phyloP scores from a whole-genome alignment of 139 green algal species.

The Bryopsis sp. region DNA sequence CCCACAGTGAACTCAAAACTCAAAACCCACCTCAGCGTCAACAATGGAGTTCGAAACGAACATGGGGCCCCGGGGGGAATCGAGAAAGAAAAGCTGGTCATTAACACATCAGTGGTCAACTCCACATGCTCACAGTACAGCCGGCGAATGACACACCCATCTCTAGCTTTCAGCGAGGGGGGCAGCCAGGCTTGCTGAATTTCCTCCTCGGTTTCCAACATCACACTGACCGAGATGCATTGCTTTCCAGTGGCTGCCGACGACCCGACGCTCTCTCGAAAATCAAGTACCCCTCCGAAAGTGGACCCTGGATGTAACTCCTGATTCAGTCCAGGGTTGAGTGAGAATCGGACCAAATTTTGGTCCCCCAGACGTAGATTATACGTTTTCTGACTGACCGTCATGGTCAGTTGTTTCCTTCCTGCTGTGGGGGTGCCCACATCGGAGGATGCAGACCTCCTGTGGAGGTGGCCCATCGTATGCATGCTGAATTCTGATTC shows the following conservation, averaged over 20 bases:
- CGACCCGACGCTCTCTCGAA: slow-evolving; percentile 26
- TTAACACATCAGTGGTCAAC: slow-evolving; percentile 44
- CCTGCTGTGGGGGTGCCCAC: not conserved
- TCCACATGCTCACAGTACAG: slow-evolving; percentile 63
- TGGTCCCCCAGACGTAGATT: slow-evolving; percentile 34
- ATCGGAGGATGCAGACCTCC: not conserved
- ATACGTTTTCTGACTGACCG: not conserved
- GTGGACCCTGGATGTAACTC: slow-evolving; percentile 50
- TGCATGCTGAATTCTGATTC: not conserved
- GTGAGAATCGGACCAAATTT: slow-evolving; percentile 32
- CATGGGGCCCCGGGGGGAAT: slow-evolving; percentile 51
- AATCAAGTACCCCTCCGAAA: slow-evolving; percentile 57
- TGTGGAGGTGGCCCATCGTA: not conserved
- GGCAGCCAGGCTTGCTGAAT: slow-evolving; percentile 1
- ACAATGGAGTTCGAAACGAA: slow-evolving; percentile 63
- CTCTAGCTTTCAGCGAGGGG: slow-evolving; percentile 25
- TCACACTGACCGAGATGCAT: slow-evolving; percentile 23
- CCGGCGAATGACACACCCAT: slow-evolving; percentile 32
- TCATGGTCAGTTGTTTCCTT: not conserved
- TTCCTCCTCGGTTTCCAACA: slow-evolving; percentile 27
- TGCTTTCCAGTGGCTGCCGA: not conserved
- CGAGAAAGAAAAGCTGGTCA: slow-evolving; percentile 62
- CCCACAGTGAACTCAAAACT: slow-evolving; percentile 57
- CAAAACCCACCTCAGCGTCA: slow-evolving; percentile 56
- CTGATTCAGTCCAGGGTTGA: slow-evolving; percentile 51